A percentile compares a stretch with the other conserved stretches of the same genome.
Evolutionary conservation across 768 basidiomycete species (phyloP).

Genomic region (Dictyophora rubrovolvata): DNA sequence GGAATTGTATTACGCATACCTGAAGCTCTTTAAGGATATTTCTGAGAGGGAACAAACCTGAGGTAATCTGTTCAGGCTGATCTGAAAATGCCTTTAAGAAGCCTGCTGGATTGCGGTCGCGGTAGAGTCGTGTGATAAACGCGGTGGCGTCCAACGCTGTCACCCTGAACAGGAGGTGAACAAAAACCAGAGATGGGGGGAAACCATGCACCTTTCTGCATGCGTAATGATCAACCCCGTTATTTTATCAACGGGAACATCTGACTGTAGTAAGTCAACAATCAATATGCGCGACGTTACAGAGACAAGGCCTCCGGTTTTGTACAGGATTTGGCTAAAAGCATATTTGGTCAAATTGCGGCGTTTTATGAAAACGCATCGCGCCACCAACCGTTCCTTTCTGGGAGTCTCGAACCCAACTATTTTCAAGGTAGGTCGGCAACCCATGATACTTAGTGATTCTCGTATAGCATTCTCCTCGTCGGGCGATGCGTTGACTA

Average conservation of each 20-base stretch:
- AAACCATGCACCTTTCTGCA: slow-evolving; percentile 63
- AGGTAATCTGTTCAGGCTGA: slow-evolving; percentile 90
- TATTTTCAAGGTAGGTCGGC: slow-evolving; percentile 73
- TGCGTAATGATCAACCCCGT: slow-evolving; percentile 86
- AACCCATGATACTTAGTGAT: slow-evolving; percentile 87
- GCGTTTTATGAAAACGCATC: background rate
- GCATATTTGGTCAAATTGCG: slow-evolving; percentile 7
- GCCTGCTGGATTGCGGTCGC: slow-evolving; percentile 74
- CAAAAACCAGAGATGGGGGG: slow-evolving; percentile 65
- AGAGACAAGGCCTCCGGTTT: slow-evolving; percentile 78
- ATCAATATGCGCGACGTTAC: slow-evolving; percentile 91
- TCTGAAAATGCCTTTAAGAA: slow-evolving; percentile 98
- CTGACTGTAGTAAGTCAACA: slow-evolving; percentile 84
- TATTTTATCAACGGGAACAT: slow-evolving; percentile 76
- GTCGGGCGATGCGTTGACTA: slow-evolving; percentile 68
- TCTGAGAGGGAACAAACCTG: slow-evolving; percentile 82
- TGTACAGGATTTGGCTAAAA: slow-evolving; percentile 74
- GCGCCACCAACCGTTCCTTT: slow-evolving; percentile 59
- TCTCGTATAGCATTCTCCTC: slow-evolving; percentile 90
- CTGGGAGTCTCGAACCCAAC: slow-evolving; percentile 73
- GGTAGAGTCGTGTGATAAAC: slow-evolving; percentile 3
- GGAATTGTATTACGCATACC: background rate
- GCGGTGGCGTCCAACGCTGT: slow-evolving; percentile 3
- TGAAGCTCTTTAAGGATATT: slow-evolving; percentile 92
- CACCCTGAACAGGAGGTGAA: slow-evolving; percentile 32